A percentile compares a stretch with the other conserved stretches of the same genome.
phyloP scores from a whole-genome alignment of 371 early-diverging fungal species.

The Mucor irregularis region DNA sequence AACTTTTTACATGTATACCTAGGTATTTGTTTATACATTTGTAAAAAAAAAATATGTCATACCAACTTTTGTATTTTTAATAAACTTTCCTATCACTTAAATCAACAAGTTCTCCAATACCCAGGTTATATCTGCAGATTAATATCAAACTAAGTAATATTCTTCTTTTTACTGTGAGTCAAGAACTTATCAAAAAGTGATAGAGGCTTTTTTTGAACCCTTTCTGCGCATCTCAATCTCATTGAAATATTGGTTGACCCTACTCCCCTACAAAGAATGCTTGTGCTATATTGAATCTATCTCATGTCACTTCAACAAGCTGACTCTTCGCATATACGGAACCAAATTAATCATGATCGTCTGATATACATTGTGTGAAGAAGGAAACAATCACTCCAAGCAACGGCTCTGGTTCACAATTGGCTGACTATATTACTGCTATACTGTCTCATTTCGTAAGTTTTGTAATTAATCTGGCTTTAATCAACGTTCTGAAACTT shows the following conservation, averaged over 20 bases:
- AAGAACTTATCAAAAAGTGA: too few species aligned
- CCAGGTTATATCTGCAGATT: too few species aligned
- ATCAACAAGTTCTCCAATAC: too few species aligned
- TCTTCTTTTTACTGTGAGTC: too few species aligned
- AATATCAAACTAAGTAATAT: too few species aligned
- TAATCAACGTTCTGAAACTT: conserved; percentile 13
- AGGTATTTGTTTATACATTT: too few species aligned
- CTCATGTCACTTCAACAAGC: conserved; percentile 14
- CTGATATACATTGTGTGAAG: conserved; percentile 17
- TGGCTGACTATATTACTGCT: conserved; percentile 12
- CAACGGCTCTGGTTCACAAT: conserved; percentile 9
- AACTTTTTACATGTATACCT: too few species aligned
- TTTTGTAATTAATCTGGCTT: conserved; percentile 8
- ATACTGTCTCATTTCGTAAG: conserved; percentile 13
- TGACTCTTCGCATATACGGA: conserved; percentile 13
- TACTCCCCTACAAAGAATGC: conserved; percentile 12
- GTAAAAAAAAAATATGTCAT: too few species aligned
- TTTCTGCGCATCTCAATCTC: too few species aligned
- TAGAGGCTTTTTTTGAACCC: not conserved
- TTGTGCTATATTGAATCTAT: conserved; percentile 8
- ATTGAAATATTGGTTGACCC: conserved; percentile 13
- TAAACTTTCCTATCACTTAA: too few species aligned
- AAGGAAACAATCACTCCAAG: conserved; percentile 15
- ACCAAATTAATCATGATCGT: conserved; percentile 15
- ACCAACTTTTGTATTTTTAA: too few species aligned